Base-by-base conservation (phyloP, 2,329 filamentous ascomycete genomes). In the Calonectria hawksworthii region DNA sequence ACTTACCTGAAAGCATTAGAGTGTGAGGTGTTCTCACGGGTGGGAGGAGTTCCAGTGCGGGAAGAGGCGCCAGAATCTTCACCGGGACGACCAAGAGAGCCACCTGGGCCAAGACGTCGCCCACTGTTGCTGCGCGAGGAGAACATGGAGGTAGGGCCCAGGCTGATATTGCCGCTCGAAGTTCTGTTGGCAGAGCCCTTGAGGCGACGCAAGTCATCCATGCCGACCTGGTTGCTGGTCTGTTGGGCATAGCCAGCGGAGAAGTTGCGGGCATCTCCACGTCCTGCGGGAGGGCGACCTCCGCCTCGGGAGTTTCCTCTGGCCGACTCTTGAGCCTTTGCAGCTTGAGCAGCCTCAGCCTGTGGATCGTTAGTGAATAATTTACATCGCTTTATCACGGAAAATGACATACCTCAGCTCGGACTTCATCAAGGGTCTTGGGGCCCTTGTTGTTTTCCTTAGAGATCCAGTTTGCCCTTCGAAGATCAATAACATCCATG, bases 381-480 rank as follows among this genome's bases (percentile, higher is more conserved):
- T n/a, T 28, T 14, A 54, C 68, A 38, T 52, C 4, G 5, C 3
- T 30, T 10, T 2, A 38, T 51, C 32, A 14, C n/a, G 16, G 13
- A 28, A 28, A 26, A 18, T 21, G 61, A 86, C 89, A 82, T 87
- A 93, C 92, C 86, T 95, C 94, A 79, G 93, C 94, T 84, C 96
- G 95, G 79, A 99, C 95, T 87, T 99, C 95, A 5, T 96, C 93
- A 68, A 99, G 94, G 11, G 97, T 99, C 93, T 98, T 98, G 74
- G 97, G 97, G 47, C 97, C 97, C 89, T 99, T 99, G 87, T 96
- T 94, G 69, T 89, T 88, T 84, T 98, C 95, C 90, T 98, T 98
- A 72, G 95, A 96, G 75, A 90, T 86, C 97, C 97, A 99, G 83
- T 91, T 89, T 68, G 89, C 88, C 83, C 86, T 92, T 79, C 97